A percentile compares a stretch with the other conserved stretches of the same genome.
These are phyloP conservation scores for Ormosia semicastrata DNA, from an alignment of 306 rosid species.

Conservation along the genomic window DNA sequence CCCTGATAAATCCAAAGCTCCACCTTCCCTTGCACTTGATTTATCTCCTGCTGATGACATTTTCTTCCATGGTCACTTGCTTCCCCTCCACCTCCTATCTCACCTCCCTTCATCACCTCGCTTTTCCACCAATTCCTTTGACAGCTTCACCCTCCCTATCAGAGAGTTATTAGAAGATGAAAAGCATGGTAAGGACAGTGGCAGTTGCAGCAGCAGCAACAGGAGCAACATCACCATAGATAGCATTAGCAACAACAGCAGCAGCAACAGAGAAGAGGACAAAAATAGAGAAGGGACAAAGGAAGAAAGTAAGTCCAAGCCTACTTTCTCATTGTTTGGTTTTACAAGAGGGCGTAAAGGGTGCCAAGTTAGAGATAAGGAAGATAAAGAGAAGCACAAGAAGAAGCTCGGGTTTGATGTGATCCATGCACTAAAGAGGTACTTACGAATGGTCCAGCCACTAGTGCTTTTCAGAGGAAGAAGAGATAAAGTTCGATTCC, in stretches of 20 bases:
- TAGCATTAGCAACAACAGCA: neutral
- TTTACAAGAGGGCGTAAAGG: conserved; percentile 51
- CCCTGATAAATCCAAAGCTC: conserved; percentile 42
- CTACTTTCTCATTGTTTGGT: conserved; percentile 70
- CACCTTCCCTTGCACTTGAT: conserved; percentile 68
- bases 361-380: conserved; percentile 38
- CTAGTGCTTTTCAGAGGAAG: conserved; percentile 51
- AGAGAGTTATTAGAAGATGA: conserved; percentile 33
- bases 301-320: conserved; percentile 48
- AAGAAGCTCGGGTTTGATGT: conserved; percentile 49
- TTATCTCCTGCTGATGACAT: conserved; percentile 96
- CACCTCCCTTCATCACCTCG: conserved; percentile 83
- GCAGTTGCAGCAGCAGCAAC: conserved; percentile 27
- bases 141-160: conserved; percentile 68
- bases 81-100: conserved; percentile 85
- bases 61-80: conserved; percentile 97
- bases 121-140: conserved; percentile 68
- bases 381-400: conserved; percentile 52
- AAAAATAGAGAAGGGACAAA: conserved; percentile 28
- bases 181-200: conserved; percentile 19
- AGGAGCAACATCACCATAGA: conserved; percentile 23
- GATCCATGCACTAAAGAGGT: conserved; percentile 61
- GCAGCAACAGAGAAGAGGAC: conserved; percentile 19
- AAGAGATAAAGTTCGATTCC: conserved; percentile 50
- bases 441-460: conserved; percentile 60